Conservation (phyloP, 345 rosid genomes). For the Ceriops tagal region DNA sequence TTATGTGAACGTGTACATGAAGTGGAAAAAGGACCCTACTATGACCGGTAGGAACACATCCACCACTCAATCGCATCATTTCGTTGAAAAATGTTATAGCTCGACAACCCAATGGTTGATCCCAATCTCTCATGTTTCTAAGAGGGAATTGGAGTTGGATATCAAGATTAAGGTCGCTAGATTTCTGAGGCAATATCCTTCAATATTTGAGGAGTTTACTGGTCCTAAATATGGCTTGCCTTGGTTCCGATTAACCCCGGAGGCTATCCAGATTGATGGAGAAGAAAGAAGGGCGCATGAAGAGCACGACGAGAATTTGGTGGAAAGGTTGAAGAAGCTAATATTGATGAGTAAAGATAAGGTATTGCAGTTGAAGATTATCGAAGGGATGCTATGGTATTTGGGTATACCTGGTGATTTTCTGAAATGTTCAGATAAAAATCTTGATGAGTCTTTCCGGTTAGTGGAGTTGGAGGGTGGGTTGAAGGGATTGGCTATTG, state of each 20-base stretch:
- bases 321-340: slow-evolving; percentile 55
- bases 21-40: slow-evolving; percentile 82
- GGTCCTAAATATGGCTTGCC: slow-evolving; percentile 72
- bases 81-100: slow-evolving; percentile 62
- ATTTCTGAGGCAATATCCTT: slow-evolving; percentile 67
- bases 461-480: slow-evolving; percentile 75
- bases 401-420: slow-evolving; percentile 70
- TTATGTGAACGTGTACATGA: slow-evolving; percentile 83
- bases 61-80: slow-evolving; percentile 63
- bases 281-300: slow-evolving; percentile 48
- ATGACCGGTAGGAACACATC: slow-evolving; percentile 62
- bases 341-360: slow-evolving; percentile 65
- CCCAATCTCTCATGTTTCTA: slow-evolving; percentile 69
- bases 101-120: slow-evolving; percentile 49
- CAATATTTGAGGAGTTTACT: slow-evolving; percentile 34
- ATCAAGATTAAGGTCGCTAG: slow-evolving; percentile 63
- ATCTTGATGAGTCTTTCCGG: slow-evolving; percentile 48
- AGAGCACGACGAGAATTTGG: slow-evolving; percentile 47
- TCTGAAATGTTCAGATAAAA: slow-evolving; percentile 32
- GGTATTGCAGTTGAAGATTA: slow-evolving; percentile 67
- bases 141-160: slow-evolving; percentile 60
- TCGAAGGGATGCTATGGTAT: slow-evolving; percentile 83
- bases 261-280: slow-evolving; percentile 57
- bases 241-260: slow-evolving; percentile 76
- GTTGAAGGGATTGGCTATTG: slow-evolving; percentile 55